Percentiles rank a stretch among this genome's conserved stretches.
Evolutionary conservation across 2,329 filamentous ascomycete species (phyloP).

Genomic region (Escovopsis sp.): DNA sequence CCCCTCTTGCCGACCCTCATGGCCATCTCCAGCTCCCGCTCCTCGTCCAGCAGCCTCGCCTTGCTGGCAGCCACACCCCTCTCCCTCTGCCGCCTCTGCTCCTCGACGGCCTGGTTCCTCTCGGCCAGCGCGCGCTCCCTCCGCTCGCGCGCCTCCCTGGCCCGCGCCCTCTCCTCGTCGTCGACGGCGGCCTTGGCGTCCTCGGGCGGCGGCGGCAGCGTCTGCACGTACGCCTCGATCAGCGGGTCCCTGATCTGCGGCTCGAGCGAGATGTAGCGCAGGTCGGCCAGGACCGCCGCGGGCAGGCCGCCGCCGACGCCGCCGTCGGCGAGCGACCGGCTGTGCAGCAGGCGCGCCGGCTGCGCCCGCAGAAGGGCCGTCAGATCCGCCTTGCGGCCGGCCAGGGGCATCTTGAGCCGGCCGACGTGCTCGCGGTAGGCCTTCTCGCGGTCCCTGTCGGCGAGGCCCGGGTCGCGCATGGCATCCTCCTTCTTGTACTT

Average conservation of each 20-base stretch:
- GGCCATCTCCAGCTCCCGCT: conserved; percentile 51
- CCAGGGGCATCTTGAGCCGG: conserved; percentile 49
- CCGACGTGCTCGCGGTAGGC: conserved; percentile 61
- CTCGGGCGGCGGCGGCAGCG: conserved; percentile 42
- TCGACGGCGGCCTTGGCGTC: conserved; percentile 20
- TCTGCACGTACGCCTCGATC: conserved; percentile 51
- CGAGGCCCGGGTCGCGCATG: conserved; percentile 60
- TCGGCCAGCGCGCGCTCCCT: conserved; percentile 55
- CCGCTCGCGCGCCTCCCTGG: conserved; percentile 34
- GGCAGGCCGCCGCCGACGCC: conserved; percentile 36
- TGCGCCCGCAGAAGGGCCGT: conserved; percentile 48
- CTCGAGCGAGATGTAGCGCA: conserved; percentile 56
- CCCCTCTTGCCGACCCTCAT: conserved; percentile 56
- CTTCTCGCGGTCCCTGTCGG: conserved; percentile 68
- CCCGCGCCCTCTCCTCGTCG: conserved; percentile 35
- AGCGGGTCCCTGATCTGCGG: conserved; percentile 46
- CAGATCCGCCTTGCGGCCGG: conserved; percentile 56
- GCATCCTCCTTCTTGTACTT: conserved; percentile 72
- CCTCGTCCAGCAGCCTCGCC: conserved; percentile 48
- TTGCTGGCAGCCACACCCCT: conserved; percentile 46
- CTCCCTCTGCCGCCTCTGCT: conserved; percentile 46
- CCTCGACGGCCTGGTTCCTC: conserved; percentile 44
- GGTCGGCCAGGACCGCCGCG: conserved; percentile 45
- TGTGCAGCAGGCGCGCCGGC: conserved; percentile 44
- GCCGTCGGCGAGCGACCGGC: conserved; percentile 30